phyloP scores from a whole-genome alignment of 306 rosid genomes.

The Prunus persica region DNA sequence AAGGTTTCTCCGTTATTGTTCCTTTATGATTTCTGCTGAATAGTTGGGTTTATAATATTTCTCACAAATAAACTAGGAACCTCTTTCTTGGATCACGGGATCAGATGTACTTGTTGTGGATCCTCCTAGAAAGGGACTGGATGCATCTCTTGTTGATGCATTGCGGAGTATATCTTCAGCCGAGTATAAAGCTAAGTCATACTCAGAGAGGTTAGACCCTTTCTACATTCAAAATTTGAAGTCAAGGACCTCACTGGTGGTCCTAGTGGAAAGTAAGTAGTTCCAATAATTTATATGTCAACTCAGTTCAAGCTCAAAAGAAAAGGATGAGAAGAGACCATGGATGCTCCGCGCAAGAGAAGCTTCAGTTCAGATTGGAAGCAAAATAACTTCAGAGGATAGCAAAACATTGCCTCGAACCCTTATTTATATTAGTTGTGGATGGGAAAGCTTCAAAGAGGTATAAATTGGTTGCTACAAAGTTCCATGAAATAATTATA shows the following conservation, averaged over 20 bases:
- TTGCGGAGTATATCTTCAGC: constrained; percentile 55
- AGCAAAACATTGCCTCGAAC: constrained; percentile 63
- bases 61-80: constrained; percentile 63
- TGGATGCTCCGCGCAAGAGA: constrained; percentile 94
- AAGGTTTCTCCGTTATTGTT: constrained; percentile 5
- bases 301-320: constrained; percentile 51
- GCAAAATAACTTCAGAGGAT: constrained; percentile 42
- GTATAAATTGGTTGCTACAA: constrained; percentile 31
- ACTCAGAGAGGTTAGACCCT: constrained; percentile 53
- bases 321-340: constrained; percentile 88
- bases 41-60: constrained; percentile 13
- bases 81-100: constrained; percentile 79
- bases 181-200: constrained; percentile 49
- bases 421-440: constrained; percentile 93
- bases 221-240: constrained; percentile 21
- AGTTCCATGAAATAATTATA: background rate
- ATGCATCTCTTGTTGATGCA: constrained; percentile 61
- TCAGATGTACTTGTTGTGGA: constrained; percentile 88
- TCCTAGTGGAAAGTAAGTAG: constrained; percentile 27
- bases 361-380: constrained; percentile 66
- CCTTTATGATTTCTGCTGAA: constrained; percentile 3
- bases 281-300: constrained; percentile 8
- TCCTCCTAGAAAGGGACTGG: constrained; percentile 97
- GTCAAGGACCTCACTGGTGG: constrained; percentile 1
- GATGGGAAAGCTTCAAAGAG: constrained; percentile 99